Conservation (phyloP, 352 stramenopile species). For the Elongisporangium anandrum region DNA sequence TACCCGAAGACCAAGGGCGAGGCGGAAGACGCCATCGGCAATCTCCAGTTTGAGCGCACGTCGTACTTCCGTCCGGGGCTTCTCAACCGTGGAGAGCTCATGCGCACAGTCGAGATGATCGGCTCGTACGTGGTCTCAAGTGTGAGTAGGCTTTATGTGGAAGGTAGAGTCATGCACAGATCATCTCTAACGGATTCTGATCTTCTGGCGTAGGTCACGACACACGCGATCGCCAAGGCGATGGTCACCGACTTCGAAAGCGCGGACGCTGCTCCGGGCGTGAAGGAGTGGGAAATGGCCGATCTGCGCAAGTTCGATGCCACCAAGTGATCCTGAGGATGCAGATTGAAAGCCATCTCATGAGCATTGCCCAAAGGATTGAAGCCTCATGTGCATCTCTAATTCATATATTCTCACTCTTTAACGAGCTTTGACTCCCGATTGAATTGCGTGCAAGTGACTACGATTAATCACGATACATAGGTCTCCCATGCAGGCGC, state of each 20-base stretch:
- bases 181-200: background rate
- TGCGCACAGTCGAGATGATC: slow-evolving; percentile 46
- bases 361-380: no score
- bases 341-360: background rate
- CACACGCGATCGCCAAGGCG: slow-evolving; percentile 37
- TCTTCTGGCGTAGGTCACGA: slow-evolving; percentile 34
- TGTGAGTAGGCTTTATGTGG: slow-evolving; percentile 14
- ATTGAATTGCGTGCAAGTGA: no score
- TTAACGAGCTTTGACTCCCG: no score
- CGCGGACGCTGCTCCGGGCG: slow-evolving; percentile 5
- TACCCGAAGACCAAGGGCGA: slow-evolving; percentile 72
- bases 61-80: slow-evolving; percentile 56
- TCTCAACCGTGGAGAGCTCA: slow-evolving; percentile 46
- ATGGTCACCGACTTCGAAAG: slow-evolving; percentile 65
- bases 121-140: slow-evolving; percentile 34
- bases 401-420: no score
- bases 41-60: slow-evolving; percentile 44
- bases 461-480: no score
- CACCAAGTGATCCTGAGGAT: background rate
- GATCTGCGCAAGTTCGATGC: slow-evolving; percentile 33
- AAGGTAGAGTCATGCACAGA: background rate
- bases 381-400: no score
- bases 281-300: slow-evolving; percentile 38
- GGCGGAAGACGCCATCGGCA: slow-evolving; percentile 51
- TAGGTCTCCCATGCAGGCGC: no score